phyloP scores from a whole-genome alignment of 148 eudicot species.

The Simmondsia chinensis region DNA sequence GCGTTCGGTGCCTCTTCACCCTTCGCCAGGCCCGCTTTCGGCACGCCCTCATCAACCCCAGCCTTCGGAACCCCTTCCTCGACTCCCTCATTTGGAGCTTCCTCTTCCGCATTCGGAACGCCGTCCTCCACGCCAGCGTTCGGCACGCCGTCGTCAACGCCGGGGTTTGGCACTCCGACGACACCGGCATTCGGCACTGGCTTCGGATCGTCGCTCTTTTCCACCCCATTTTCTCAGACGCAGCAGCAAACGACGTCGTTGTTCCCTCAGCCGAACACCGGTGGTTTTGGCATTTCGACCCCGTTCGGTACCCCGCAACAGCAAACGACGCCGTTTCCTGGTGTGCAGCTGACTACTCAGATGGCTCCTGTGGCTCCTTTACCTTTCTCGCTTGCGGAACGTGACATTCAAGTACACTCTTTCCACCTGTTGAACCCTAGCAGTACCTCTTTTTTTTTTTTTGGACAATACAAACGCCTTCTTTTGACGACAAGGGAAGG shows the following conservation, averaged over 20 bases:
- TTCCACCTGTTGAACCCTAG: slow-evolving; percentile 1
- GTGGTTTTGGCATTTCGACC: too few species aligned
- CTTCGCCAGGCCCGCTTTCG: slow-evolving; percentile 24
- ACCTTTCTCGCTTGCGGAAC: slow-evolving; percentile 91
- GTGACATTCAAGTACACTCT: slow-evolving; percentile 71
- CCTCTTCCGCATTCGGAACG: slow-evolving; percentile 35
- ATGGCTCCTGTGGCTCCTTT: slow-evolving; percentile 99
- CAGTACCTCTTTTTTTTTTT: not conserved
- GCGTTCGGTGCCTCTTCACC: slow-evolving; percentile 26
- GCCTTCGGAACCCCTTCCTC: slow-evolving; percentile 28
- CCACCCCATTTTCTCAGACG: slow-evolving; percentile 32
- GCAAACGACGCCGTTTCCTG: slow-evolving; percentile 23
- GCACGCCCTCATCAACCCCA: slow-evolving; percentile 23
- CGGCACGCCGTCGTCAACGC: slow-evolving; percentile 44
- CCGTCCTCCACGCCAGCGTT: slow-evolving; percentile 45
- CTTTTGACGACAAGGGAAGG: too few species aligned
- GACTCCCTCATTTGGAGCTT: slow-evolving; percentile 23
- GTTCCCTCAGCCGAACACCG: not conserved
- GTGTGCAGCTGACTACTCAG: slow-evolving; percentile 76
- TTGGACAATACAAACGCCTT: too few species aligned
- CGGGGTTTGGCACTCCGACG: slow-evolving; percentile 29
- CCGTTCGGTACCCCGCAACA: slow-evolving; percentile 19
- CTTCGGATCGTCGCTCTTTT: slow-evolving; percentile 38
- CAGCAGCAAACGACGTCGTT: slow-evolving; percentile 23
- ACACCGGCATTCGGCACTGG: slow-evolving; percentile 26